Percentiles rank a stretch among this genome's conserved stretches.
phyloP scores from a whole-genome alignment of 2,329 filamentous ascomycete species.

The Xylariaceae sp. region DNA sequence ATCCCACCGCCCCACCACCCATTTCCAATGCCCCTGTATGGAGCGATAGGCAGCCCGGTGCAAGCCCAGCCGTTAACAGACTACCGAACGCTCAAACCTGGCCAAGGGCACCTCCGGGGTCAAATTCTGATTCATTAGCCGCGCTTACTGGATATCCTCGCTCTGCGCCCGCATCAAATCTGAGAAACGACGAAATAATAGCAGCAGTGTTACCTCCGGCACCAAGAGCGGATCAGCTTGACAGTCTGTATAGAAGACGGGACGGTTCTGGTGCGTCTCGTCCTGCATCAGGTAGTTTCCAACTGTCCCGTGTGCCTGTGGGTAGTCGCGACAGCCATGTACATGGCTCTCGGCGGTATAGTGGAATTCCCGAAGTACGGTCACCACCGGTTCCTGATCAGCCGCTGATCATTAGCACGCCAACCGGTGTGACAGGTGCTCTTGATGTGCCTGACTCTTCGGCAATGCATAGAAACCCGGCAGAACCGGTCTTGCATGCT shows the following conservation, averaged over 20 bases:
- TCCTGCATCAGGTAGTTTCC: constrained; percentile 48
- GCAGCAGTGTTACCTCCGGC: constrained; percentile 43
- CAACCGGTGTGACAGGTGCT: constrained; percentile 56
- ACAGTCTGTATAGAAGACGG: constrained; percentile 42
- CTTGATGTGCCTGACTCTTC: constrained; percentile 49
- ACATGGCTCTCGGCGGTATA: constrained; percentile 28
- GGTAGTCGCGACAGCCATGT: constrained; percentile 37
- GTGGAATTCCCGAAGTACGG: constrained; percentile 27
- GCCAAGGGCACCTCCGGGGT: constrained; percentile 43
- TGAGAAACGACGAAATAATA: constrained; percentile 38
- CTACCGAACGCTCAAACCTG: constrained; percentile 49
- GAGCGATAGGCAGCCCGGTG: constrained; percentile 7
- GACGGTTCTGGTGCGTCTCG: constrained; percentile 42
- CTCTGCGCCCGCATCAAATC: constrained; percentile 43
- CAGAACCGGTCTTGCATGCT: constrained; percentile 53
- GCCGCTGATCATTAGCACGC: constrained; percentile 64
- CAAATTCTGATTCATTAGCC: constrained; percentile 27
- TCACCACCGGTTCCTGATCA: constrained; percentile 46
- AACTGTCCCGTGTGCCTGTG: constrained; percentile 45
- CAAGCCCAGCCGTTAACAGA: constrained; percentile 26
- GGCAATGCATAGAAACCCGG: constrained; percentile 34
- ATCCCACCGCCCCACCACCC: constrained; percentile 24
- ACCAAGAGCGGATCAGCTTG: constrained; percentile 44
- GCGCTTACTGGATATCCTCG: constrained; percentile 42
- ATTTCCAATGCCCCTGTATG: constrained; percentile 7